Evolutionary conservation across 139 green algal genomes (phyloP).

Genomic region (Chlorella sp.): DNA sequence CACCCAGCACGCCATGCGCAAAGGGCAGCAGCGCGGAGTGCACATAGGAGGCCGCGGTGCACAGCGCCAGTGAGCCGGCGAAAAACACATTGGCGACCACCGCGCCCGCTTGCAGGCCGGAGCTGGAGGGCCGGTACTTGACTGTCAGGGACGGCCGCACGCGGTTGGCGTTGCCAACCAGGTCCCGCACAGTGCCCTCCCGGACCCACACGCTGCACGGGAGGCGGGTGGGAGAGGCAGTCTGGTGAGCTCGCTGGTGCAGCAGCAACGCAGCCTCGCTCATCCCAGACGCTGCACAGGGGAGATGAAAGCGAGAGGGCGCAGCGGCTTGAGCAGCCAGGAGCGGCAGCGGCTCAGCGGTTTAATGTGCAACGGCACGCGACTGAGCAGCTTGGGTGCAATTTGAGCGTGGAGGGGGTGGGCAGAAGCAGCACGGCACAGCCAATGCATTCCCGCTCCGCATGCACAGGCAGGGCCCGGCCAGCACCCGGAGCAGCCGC

Average conservation of each 20-base stretch:
- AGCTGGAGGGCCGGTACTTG: conserved; percentile 30
- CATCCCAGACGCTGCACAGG: no score
- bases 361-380: background rate
- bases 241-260: background rate
- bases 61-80: conserved; percentile 21
- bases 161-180: conserved; percentile 44
- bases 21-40: background rate
- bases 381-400: no score
- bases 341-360: background rate
- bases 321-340: no score
- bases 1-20: background rate
- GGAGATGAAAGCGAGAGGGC: no score
- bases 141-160: background rate
- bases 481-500: no score
- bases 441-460: no score
- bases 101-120: background rate
- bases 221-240: background rate
- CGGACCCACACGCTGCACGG: conserved; percentile 23
- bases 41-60: conserved; percentile 6
- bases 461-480: no score
- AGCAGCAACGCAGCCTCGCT: no score
- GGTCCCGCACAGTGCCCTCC: background rate
- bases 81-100: conserved; percentile 35
- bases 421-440: no score
- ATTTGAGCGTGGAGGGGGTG: no score